Evolutionary conservation across 2,329 filamentous ascomycete genomes (phyloP), one percentile per base, ranked within the genome.

Genomic region (Alternaria atra): DNA sequence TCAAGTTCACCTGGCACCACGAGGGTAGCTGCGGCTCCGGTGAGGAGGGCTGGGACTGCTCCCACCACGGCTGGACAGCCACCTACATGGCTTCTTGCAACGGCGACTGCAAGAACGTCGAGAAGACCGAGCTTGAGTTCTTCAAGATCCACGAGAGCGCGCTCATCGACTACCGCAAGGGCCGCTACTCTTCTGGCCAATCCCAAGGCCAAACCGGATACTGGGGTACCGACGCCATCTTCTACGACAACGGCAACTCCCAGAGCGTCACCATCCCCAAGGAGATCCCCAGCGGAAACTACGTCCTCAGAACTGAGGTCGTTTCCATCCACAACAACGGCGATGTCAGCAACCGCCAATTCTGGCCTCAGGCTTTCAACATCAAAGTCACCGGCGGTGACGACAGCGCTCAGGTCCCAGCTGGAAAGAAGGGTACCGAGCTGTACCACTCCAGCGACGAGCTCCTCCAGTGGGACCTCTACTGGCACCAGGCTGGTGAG

Each of bases 351-450:
- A 52, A 76, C 46, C 67, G 73, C 55, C 75, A 77, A 58, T 73
- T 76, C 68, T 77, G 74, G 73, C 75, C 75, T 7, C 73, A 76
- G 62, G 73, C 72, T 17, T 75, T 76, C 69, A 77, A 77, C 62
- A 69, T 77, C 66, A 70, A 73, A 58, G 67, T 77, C 35, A 71
- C 70, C 7, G 72, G 72, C 20, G 74, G 74, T 34, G 66, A 73
- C 17, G 67, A 73, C 53, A 64, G 60, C 47, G 61, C 69, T 15
- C 10, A 64, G 30, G 54, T 75, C 2, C 74, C 74, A 3, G 58
- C 60, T 13, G 74, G 75, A 32, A 67, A 66, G 60, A 72, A 72
- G 67, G 75, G 68, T 25, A 76, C 73, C 1, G 68, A 73, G 60
- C 67, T 77, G 29, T 77, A 77, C 68, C 52, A 58, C 0, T 52